phyloP scores from a whole-genome alignment of 192 early-diverging fungal species.

The Rhizophagus clarus region DNA sequence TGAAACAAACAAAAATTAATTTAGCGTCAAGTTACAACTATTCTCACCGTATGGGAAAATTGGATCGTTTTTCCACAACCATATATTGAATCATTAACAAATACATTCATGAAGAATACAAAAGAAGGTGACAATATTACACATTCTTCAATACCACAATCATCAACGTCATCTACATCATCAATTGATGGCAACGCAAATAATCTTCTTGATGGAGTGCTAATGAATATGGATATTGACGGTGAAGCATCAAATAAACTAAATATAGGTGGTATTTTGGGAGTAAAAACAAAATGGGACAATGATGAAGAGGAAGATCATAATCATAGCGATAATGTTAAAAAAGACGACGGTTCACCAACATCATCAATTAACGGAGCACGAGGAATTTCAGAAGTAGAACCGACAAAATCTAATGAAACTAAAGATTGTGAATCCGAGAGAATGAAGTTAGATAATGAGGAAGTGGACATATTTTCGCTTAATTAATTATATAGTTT shows the following conservation, averaged over 20 bases:
- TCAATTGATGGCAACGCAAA: neutral
- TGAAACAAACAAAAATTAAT: slow-evolving; percentile 3
- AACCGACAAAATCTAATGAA: neutral
- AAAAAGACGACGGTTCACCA: neutral
- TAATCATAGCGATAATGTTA: neutral
- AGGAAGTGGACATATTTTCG: neutral
- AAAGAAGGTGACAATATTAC: slow-evolving; percentile 26
- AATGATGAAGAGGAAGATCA: neutral
- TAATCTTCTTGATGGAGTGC: neutral
- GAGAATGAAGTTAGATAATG: neutral
- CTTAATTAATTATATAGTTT: neutral
- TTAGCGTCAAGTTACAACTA: slow-evolving; percentile 56
- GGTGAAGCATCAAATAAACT: neutral
- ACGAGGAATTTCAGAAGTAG: neutral
- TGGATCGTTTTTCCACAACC: slow-evolving; percentile 85
- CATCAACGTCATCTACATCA: neutral
- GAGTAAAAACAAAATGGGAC: neutral
- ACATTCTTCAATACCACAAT: neutral
- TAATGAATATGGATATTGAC: neutral
- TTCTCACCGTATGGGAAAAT: slow-evolving; percentile 83
- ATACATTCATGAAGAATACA: slow-evolving; percentile 52
- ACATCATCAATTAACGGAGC: neutral
- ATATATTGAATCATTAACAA: slow-evolving; percentile 60
- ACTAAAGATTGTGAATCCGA: neutral
- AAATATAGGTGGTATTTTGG: neutral